Conservation (phyloP, 805 yeast genomes). For the Suhomyces canberraensis region DNA sequence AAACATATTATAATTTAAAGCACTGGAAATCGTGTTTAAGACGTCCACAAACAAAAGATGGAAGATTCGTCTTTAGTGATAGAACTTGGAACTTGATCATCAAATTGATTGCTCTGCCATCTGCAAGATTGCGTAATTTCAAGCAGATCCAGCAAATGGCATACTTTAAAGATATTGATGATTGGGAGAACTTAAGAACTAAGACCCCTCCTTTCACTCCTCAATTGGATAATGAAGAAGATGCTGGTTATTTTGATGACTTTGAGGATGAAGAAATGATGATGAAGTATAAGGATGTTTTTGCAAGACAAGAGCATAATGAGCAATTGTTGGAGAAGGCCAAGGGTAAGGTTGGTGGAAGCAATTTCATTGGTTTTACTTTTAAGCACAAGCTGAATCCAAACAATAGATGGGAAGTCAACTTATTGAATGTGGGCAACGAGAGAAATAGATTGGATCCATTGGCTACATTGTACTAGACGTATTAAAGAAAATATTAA, state of each 20-base stretch:
- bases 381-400: slow-evolving; percentile 78
- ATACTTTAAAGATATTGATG: slow-evolving; percentile 73
- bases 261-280: slow-evolving; percentile 93
- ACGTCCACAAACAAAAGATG: slow-evolving; percentile 90
- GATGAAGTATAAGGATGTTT: slow-evolving; percentile 96
- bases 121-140: slow-evolving; percentile 69
- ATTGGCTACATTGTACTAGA: slow-evolving; percentile 40
- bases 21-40: slow-evolving; percentile 86
- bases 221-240: slow-evolving; percentile 93
- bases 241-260: slow-evolving; percentile 98
- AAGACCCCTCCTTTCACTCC: slow-evolving; percentile 94
- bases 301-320: slow-evolving; percentile 84
- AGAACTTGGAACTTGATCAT: slow-evolving; percentile 91
- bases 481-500: background rate
- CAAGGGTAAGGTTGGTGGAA: slow-evolving; percentile 25
- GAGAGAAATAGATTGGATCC: slow-evolving; percentile 36
- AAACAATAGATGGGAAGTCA: slow-evolving; percentile 44
- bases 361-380: slow-evolving; percentile 89
- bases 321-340: slow-evolving; percentile 73
- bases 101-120: slow-evolving; percentile 75
- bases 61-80: slow-evolving; percentile 88
- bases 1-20: slow-evolving; percentile 89
- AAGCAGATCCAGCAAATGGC: slow-evolving; percentile 76
- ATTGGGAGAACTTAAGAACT: slow-evolving; percentile 67
- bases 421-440: slow-evolving; percentile 28